phyloP scores from a whole-genome alignment of 768 basidiomycete species.

The Phaffia australis region DNA sequence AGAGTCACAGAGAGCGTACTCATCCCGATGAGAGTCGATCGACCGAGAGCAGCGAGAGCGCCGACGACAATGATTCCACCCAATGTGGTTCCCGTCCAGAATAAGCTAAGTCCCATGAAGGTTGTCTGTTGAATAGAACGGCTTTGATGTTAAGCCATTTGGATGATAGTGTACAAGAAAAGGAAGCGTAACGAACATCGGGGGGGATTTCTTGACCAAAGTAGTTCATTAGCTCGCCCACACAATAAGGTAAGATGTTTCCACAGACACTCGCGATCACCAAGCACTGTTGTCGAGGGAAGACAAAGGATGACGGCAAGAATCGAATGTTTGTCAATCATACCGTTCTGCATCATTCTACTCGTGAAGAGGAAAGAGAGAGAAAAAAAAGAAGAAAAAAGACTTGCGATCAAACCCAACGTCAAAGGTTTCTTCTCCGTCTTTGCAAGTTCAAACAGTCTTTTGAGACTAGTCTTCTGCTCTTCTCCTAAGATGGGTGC shows the following conservation, averaged over 20 bases:
- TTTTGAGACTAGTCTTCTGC: slow-evolving; percentile 9
- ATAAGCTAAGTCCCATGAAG: slow-evolving; percentile 18
- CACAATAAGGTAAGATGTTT: slow-evolving; percentile 16
- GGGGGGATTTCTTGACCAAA: slow-evolving; percentile 8
- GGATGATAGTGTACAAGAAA: neutral
- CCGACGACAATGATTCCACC: slow-evolving; percentile 13
- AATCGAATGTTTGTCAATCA: neutral
- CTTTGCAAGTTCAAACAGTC: slow-evolving; percentile 15
- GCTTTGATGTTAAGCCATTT: neutral
- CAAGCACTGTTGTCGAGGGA: slow-evolving; percentile 1
- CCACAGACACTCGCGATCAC: slow-evolving; percentile 13
- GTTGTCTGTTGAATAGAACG: slow-evolving; percentile 7
- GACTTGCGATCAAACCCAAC: neutral
- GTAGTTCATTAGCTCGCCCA: slow-evolving; percentile 25
- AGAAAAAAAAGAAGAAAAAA: neutral
- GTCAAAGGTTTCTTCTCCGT: slow-evolving; percentile 18
- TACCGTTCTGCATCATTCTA: neutral
- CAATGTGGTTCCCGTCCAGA: neutral
- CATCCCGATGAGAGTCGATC: slow-evolving; percentile 18
- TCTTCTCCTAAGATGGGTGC: slow-evolving; percentile 1
- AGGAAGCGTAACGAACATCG: neutral
- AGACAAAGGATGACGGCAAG: neutral
- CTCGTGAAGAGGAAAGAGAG: neutral
- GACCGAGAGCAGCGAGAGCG: slow-evolving; percentile 13
- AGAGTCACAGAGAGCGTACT: neutral